Evolutionary conservation across 768 basidiomycete species (phyloP), one percentile per base, ranked within the genome.

Genomic region (Goffeauzyma gilvescens): DNA sequence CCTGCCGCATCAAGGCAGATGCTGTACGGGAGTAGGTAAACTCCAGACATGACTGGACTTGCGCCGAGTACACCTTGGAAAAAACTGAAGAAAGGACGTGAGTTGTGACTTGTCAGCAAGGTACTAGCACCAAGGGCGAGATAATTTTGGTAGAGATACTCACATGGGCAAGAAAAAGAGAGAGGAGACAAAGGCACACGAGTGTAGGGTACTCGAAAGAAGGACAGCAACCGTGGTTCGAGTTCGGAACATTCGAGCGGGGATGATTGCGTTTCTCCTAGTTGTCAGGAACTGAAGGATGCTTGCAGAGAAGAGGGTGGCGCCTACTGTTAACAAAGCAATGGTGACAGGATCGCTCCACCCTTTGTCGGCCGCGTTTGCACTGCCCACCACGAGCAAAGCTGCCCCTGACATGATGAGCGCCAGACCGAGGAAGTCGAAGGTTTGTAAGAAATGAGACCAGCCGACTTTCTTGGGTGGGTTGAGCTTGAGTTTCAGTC

Each of bases 401-500:
- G 55, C 57, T 5, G 60, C 49, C 5, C 57, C 64, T 5, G 48
- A 37, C 31, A 63, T 55, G 46, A 67, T 47, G 31, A 65, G 54
- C 17, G 53, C 40, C 46, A 67, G 49, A n/a, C 67, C 67, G 35
- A 65, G 31, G 42, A 64, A 67, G 48, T 68, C 66, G 38, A 65
- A 66, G 0, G 60, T 58, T n/a, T 48, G 21, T 13, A 52, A 32
- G 34, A 66, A 52, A 23, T 55, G 36, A 2, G 44, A 37, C 18
- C 54, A 25, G 1, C 57, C 55, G 10, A 55, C 49, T 4, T 53
- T 44, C 1, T 44, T 38, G 15, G 53, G 31, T 2, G 58, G 56
- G 35, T 64, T 65, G 20, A 67, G 51, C 15, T 67, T 60, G 27
- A 68, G 58, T 38, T 50, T 62, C 48, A 63, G 59, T 38, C 55